phyloP scores from a whole-genome alignment of 1,139 yeast species.

The Yamadazyma membranifaciens region DNA sequence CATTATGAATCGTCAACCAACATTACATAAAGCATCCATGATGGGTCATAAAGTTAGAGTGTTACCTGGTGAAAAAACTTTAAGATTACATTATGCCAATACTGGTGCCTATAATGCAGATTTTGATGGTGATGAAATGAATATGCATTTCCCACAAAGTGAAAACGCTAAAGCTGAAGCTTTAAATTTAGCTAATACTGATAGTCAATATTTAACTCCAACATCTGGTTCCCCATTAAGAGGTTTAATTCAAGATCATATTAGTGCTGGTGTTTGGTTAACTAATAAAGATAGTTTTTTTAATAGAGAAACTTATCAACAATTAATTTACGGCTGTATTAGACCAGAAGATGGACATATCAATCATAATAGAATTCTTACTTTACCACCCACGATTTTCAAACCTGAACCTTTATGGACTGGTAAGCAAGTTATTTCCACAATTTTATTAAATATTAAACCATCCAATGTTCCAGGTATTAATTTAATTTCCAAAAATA shows the following conservation, averaged over 20 bases:
- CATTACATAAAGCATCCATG: constrained; percentile 98
- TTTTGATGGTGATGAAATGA: constrained; percentile 99
- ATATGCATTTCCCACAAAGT: constrained; percentile 99
- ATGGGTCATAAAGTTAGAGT: constrained; percentile 99
- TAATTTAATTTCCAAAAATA: constrained; percentile 78
- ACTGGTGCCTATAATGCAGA: constrained; percentile 99
- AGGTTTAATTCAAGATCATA: constrained; percentile 98
- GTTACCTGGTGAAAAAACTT: constrained; percentile 94
- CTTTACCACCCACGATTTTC: constrained; percentile 85
- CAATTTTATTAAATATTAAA: constrained; percentile 82
- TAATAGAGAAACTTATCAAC: constrained; percentile 90
- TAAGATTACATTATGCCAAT: constrained; percentile 96
- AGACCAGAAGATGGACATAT: constrained; percentile 99
- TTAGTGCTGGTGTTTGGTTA: constrained; percentile 98
- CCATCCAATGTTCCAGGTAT: constrained; percentile 90
- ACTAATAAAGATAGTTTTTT: constrained; percentile 90
- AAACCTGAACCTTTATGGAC: constrained; percentile 96
- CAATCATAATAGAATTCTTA: constrained; percentile 63
- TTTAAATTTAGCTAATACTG: constrained; percentile 89
- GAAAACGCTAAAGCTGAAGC: constrained; percentile 99
- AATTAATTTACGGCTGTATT: constrained; percentile 87
- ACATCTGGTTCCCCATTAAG: constrained; percentile 98
- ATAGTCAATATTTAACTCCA: constrained; percentile 95
- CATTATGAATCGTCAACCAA: constrained; percentile 98
- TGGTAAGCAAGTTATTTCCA: constrained; percentile 95